Evolutionary conservation across 176 grass and related monocot species (phyloP), one percentile per base, ranked within the genome.

Genomic region (Avena sativa): DNA sequence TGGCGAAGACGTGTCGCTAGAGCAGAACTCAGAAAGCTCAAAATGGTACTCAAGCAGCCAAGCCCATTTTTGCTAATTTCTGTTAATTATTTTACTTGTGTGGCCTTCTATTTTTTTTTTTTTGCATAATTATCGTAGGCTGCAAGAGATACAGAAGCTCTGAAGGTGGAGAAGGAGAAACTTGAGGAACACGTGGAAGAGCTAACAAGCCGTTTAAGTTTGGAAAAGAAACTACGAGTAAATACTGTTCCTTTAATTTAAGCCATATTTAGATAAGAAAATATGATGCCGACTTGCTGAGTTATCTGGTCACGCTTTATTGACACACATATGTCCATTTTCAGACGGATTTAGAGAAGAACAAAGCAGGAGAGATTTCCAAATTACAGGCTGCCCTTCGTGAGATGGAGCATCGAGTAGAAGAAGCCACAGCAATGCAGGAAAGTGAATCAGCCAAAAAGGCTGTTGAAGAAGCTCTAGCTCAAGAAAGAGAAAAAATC

Each of bases 1-100:
- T 93, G 93, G 89, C 87, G 95, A 90, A 76, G 88, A 76, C 88
- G 80, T n/a, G 32, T 92, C 61, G 91, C 93, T 81, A 95, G 75
- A 88, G 84, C 79, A 74, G 89, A 93, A 86, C 93, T 98, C 23
- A 81, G 86, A 90, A 93, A 87, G 79, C 93, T 98, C 70, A 95
- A 89, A 92, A 95, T 93, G 93, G 95, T 98, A 90, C 59, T 71
- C 8, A 78, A 79, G 49, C 55, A 74, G 25, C 30, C 19, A 32
- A 73, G 14, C n/a, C 47, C 66, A 53, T 83, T 75, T 78, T 76
- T 79, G 68, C 71, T 79, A 75, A 51, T 81, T 86, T 30, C 68
- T 82, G 38, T 61, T 85, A 47, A 13, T 71, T 88, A 79, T 69
- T 79, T 84, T 79, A 80, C 64, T 55, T 79, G 11, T 17, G 61